Evolutionary conservation across 495 filamentous ascomycete genomes (phyloP), one percentile per base, ranked within the genome.

Genomic region (Aspergillus coremiiformis): DNA sequence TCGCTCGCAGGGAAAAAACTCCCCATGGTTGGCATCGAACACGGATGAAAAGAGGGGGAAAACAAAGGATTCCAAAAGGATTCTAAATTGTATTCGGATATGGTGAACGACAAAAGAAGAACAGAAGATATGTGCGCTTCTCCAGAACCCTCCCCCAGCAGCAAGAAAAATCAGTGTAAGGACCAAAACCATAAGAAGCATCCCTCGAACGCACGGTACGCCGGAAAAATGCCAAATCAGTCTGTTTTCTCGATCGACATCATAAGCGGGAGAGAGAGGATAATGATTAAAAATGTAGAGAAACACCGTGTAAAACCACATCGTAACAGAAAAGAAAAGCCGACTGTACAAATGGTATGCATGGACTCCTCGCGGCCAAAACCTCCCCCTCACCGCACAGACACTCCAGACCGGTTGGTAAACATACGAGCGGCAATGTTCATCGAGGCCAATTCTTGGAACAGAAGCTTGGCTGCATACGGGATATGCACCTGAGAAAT

Each of bases 341-440:
- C 32, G 32, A 15, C n/a, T 35, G 32, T n/a, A 1, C 27, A 30
- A 11, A 30, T 30, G 14, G 14, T 8, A 43, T 44, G 23, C 4
- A 56, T 44, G 49, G 55, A 35, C n/a, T 35, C 12, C 32, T 35
- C 32, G n/a, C 32, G 32, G 12, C 6, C 1, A 12, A n/a, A n/a
- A n/a, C n/a, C n/a, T n/a, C n/a, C 54, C 42, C 51, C 45, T 66
- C 59, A 66, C 56, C 73, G 73, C 53, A 76, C 70, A 44, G 73
- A 76, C 49, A 76, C 71, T 9, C 73, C 73, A 26, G 73, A 76
- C 20, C 73, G 70, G 57, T 87, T 86, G 51, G 90, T 96, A 69
- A 91, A 97, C 90, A 99, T 90, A 65, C 93, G 83, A 17, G 92
- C 81, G 15, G 93, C 90, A 66, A 99, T 96, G 72, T 96, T 96